Base-by-base conservation (phyloP, 805 yeast species). In the Yamadazyma paraphyllophila region DNA sequence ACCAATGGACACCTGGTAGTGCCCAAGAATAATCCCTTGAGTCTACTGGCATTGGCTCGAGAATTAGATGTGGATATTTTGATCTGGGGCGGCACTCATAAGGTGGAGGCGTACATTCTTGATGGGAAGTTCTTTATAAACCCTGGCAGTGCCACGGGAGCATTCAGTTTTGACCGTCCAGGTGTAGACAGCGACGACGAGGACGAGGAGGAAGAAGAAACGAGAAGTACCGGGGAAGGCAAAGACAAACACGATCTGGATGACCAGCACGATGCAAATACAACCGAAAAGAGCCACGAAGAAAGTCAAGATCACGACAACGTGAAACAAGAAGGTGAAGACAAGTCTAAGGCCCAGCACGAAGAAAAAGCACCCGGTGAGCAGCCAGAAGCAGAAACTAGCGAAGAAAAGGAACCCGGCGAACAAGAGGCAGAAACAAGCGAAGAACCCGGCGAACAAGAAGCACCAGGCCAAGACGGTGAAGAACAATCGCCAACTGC, bases 81-180 rank as follows among this genome's bases (percentile, higher is more conserved):
- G 53, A 73, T 94, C 11, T 89, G 94, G 86, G 97, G 98, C 11
- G 96, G 96, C 0, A 85, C 96, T 1, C 96, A 89, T 61, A 80
- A 82, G 52, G 95, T 89, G 4, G 98, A 92, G 60, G 97, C 97
- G 0, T 92, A 90, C 59, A 87, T 94, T 8, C 69, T 91, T 47
- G 98, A 90, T 53, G 96, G 95, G 16, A 88, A 88, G 65, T 88
- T 91, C 62, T 94, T 94, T 59, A 77, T 94, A n/a, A 92, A 88
- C 62, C 98, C 99, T 0, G 99, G 99, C 0, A 85, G 96, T 60
- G 96, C 96, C 35, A 91, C 97, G 0, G 99, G 99, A 20, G 97
- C 97, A 0, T 81, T 77, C 53, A 76, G 77, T 36, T 77, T 86
- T 27, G 67, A 63, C 41, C 84, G 82, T 57, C 80, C 82, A 67